These are phyloP conservation scores for Niveomyces coronatus DNA, from an alignment of 2,329 filamentous ascomycete species.

Conservation along the genomic window DNA sequence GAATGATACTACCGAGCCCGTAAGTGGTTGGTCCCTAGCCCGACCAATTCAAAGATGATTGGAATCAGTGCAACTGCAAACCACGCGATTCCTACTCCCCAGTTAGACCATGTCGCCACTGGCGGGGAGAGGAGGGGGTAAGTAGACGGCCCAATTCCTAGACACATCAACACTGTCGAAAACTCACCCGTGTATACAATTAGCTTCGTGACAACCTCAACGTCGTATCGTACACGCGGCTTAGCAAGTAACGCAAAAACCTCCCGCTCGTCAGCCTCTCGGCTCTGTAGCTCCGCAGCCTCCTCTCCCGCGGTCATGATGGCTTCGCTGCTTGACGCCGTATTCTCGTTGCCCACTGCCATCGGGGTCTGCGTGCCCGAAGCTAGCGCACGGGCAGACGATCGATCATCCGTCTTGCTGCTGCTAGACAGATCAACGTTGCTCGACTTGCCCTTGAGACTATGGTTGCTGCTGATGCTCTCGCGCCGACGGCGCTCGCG, in stretches of 20 bases:
- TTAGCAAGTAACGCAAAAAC: constrained; percentile 78
- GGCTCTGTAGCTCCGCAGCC: constrained; percentile 28
- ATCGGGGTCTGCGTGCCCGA: constrained; percentile 36
- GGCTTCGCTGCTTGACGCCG: constrained; percentile 59
- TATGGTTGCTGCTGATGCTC: constrained; percentile 43
- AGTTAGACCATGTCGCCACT: background rate
- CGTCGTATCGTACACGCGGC: constrained; percentile 87
- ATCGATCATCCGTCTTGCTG: constrained; percentile 28
- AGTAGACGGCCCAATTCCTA: too few species aligned
- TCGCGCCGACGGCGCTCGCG: constrained; percentile 55
- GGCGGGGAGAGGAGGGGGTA: too few species aligned
- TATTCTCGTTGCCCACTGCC: constrained; percentile 57
- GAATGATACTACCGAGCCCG: constrained; percentile 14
- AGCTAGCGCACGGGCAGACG: constrained; percentile 28
- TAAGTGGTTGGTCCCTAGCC: constrained; percentile 35
- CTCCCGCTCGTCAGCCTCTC: constrained; percentile 57
- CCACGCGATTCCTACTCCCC: constrained; percentile 64
- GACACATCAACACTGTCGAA: background rate
- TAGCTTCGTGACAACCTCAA: constrained; percentile 96
- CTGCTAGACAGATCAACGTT: constrained; percentile 28
- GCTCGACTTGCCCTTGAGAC: constrained; percentile 33
- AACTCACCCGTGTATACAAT: constrained; percentile 81
- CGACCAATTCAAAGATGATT: constrained; percentile 56
- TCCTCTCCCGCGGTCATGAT: constrained; percentile 20
- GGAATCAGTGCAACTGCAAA: constrained; percentile 68